These are phyloP conservation scores for Pezicula carpinea DNA, from an alignment of 2,329 filamentous ascomycete species.

Conservation along the genomic window DNA sequence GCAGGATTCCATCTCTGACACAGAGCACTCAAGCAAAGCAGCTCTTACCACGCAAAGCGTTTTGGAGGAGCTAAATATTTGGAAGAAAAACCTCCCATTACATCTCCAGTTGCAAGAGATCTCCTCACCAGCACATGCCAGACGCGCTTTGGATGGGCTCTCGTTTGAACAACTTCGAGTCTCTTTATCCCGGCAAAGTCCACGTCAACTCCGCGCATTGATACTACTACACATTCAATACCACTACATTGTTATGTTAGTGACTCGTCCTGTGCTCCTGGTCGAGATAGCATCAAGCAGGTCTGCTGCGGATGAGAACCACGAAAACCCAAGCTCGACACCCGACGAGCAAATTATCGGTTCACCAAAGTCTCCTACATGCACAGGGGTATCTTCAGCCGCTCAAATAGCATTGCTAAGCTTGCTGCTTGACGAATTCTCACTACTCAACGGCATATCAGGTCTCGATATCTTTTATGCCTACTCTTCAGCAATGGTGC, in stretches of 20 bases:
- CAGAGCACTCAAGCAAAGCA: too few species aligned
- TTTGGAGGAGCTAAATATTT: slow-evolving; percentile 12
- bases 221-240: too few species aligned
- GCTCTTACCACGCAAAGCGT: slow-evolving; percentile 14
- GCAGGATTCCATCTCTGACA: too few species aligned
- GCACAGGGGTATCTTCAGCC: slow-evolving; percentile 1
- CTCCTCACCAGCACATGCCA: not conserved
- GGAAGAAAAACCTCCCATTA: slow-evolving; percentile 19
- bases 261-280: not conserved
- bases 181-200: too few species aligned
- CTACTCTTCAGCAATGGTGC: slow-evolving; percentile 31
- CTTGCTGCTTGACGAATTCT: slow-evolving; percentile 29
- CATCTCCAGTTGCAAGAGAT: slow-evolving; percentile 4
- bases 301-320: not conserved
- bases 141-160: not conserved
- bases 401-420: slow-evolving; percentile 27
- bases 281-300: not conserved
- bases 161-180: too few species aligned
- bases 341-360: slow-evolving; percentile 1
- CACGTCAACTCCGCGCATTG: too few species aligned
- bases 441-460: slow-evolving; percentile 30
- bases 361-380: slow-evolving; percentile 10
- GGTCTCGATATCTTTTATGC: slow-evolving; percentile 33
- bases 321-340: too few species aligned
- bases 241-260: not conserved